Percentiles rank a stretch among this genome's conserved stretches.
These are phyloP conservation scores for Coniochaeta sp. DNA, from an alignment of 2,329 filamentous ascomycete species.

Conservation along the genomic window DNA sequence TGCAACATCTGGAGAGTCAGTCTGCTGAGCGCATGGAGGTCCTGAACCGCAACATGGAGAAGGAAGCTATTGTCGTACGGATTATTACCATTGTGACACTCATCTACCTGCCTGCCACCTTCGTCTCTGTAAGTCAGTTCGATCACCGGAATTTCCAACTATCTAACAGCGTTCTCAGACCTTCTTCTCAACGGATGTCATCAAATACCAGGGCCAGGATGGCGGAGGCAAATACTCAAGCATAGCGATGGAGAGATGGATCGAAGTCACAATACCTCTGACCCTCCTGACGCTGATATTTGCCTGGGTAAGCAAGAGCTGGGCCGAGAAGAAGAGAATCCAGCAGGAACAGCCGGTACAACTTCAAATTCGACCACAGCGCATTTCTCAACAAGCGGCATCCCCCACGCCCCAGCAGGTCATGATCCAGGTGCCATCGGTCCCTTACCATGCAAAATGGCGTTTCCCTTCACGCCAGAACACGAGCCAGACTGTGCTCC, in stretches of 20 bases:
- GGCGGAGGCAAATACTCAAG: conserved; percentile 7
- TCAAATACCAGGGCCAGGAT: conserved; percentile 11
- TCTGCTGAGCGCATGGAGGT: conserved; percentile 19
- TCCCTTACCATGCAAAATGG: not conserved
- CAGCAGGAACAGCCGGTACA: not conserved
- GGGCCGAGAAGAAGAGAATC: conserved; percentile 3
- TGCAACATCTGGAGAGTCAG: conserved; percentile 25
- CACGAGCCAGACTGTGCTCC: not conserved
- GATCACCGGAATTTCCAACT: not conserved
- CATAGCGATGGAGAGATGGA: conserved; percentile 8
- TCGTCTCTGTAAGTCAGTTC: conserved; percentile 11
- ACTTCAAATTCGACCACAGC: not conserved
- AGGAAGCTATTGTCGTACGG: conserved; percentile 17
- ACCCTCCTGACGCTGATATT: conserved; percentile 7
- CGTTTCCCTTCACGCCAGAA: not conserved
- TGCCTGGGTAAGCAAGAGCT: conserved; percentile 7
- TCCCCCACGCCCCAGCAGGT: not conserved
- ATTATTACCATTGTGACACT: conserved; percentile 21
- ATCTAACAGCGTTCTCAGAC: conserved; percentile 3
- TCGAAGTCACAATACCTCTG: conserved; percentile 10
- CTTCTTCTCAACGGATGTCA: conserved; percentile 15
- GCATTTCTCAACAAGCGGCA: not conserved
- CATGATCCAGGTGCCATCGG: not conserved
- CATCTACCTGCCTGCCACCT: conserved; percentile 20
- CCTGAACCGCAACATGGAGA: conserved; percentile 19